Evolutionary conservation across 768 basidiomycete genomes (phyloP), one percentile per base, ranked within the genome.

Genomic region (Suillus ampliporus): DNA sequence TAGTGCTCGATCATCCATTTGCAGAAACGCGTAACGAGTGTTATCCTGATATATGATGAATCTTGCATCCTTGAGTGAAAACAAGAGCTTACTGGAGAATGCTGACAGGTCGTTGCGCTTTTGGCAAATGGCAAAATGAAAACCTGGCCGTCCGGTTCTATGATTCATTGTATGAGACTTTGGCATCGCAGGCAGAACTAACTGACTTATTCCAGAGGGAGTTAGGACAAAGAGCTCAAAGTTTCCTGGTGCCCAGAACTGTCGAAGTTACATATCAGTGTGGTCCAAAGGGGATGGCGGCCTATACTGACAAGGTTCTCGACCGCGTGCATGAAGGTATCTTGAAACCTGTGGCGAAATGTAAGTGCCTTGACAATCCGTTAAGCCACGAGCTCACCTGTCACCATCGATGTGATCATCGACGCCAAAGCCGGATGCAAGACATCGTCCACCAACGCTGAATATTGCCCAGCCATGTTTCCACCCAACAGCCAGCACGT

Each of bases 161-260:
- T 62, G 62, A 52, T 58, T 52, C 64, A 67, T 31, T 61, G 62
- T 26, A 61, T 65, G 54, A 35, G 43, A 41, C 11, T 41, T 26
- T n/a, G 28, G 58, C 10, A 48, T n/a, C 14, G 34, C 17, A 54
- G 54, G 31, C 14, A 60, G 48, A 52, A 54, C 28, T 15, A 40
- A 72, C 80, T 68, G 62, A 91, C 90, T 83, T 64, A 79, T 81
- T 37, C 79, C 76, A 8, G 84, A 75, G 11, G 81, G 81, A 38
- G 92, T 87, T 44, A 97, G 81, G 28, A 90, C 83, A 61, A 97
- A 80, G 8, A 99, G 82, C 69, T 98, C 96, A 56, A 92, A 89
- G 75, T 97, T 97, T 17, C 95, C 95, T 4, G 92, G 91, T 1
- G 86, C 87, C 97, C 97, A 99, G 69, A 97, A 95, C 95, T 97